Conservation (phyloP, 1,139 yeast genomes). For the Taphrina deformans region DNA sequence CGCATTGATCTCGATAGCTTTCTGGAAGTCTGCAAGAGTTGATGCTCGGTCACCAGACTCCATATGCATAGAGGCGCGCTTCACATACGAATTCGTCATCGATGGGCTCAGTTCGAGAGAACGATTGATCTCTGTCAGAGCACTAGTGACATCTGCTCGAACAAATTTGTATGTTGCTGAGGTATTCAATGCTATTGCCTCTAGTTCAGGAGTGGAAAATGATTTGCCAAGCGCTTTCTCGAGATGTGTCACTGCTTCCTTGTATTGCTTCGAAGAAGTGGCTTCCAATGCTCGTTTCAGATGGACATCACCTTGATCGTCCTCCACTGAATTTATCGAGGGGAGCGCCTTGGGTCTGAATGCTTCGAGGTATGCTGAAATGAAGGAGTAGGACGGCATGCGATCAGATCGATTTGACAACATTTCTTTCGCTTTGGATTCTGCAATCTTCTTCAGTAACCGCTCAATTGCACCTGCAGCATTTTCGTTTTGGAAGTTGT, state of each 20-base stretch:
- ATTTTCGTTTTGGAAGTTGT: conserved; percentile 65
- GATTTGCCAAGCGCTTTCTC: conserved; percentile 59
- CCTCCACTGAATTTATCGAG: conserved; percentile 53
- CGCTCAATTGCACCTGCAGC: conserved; percentile 84
- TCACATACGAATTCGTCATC: conserved; percentile 70
- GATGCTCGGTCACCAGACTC: conserved; percentile 63
- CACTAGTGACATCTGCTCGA: conserved; percentile 66
- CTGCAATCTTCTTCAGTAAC: conserved; percentile 74
- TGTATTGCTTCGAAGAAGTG: conserved; percentile 66
- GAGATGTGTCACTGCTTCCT: conserved; percentile 68
- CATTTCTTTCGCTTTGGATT: conserved; percentile 48
- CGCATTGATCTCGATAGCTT: conserved; percentile 70
- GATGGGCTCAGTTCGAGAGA: conserved; percentile 72
- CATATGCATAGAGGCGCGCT: conserved; percentile 80
- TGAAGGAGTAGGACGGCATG: conserved; percentile 82
- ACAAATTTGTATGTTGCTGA: conserved; percentile 80
- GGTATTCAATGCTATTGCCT: conserved; percentile 75
- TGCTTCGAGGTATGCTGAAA: conserved; percentile 83
- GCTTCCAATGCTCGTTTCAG: conserved; percentile 68
- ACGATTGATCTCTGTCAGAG: conserved; percentile 61
- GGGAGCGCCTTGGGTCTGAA: conserved; percentile 49
- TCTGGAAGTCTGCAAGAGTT: conserved; percentile 68
- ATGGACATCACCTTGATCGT: conserved; percentile 57
- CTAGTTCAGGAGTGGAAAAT: conserved; percentile 39
- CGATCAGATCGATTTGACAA: conserved; percentile 53